Evolutionary conservation across 257 asterid genomes (phyloP), one percentile per base, ranked within the genome.

Genomic region (Parsonsia alboflavescens): DNA sequence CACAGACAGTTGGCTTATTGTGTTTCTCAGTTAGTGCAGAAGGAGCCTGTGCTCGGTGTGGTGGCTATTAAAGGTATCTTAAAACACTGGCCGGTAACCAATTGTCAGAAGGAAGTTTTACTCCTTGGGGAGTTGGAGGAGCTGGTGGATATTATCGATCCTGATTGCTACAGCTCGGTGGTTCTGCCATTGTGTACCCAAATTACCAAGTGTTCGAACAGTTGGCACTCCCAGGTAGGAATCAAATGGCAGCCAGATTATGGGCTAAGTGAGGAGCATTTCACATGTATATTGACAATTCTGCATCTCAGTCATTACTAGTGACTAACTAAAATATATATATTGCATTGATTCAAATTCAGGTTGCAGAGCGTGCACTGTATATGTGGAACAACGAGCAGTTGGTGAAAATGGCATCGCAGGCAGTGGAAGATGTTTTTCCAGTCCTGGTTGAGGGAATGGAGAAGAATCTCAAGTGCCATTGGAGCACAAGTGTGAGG

Each of bases 301-400:
- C 39, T 33, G 39, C 39, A 33, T 33, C 39, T 33, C 39, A 33
- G 3, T 33, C 39, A 33, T 33, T 33, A 3, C 39, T 3, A 33
- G 39, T 33, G 39, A 33, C 39, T 33, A 33, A 33, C 39, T 33
- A 24, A 58, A 58, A 22, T 9, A 5, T 13, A 22, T 9, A 5
- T 13, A 50, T 21, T 1, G 7, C 16, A 11, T 53, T 6, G 39
- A 2, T 53, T 12, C 2, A 58, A 12, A 17, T 10, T 1, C 50
- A 92, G 97, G 97, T 92, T 21, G 97, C 97, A 10, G 97, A 92
- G 79, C 83, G 96, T 0, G 97, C 96, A 10, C 87, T 90, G 15
- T 90, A 92, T 26, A 81, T 89, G 33, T 92, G 97, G 97, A 92
- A 92, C 88, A 92, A 85, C 54, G 96, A 92, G 86, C 88, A 59